Percentiles rank a stretch among this genome's conserved stretches.
These are phyloP conservation scores for Paramecium biaurelia DNA, from an alignment of 73 alveolate species.

Conservation along the genomic window DNA sequence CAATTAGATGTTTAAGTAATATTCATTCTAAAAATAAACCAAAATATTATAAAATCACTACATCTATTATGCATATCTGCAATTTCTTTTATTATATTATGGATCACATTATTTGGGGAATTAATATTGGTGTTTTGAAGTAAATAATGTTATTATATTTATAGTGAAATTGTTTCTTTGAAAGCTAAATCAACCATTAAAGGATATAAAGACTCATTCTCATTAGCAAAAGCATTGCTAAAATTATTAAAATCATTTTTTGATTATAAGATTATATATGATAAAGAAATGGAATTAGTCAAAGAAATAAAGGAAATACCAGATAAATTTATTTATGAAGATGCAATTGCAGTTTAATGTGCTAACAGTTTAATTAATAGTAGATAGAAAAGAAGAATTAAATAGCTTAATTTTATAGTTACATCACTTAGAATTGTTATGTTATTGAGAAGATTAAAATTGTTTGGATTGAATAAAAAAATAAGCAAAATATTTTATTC, in stretches of 20 bases:
- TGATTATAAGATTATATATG: slow-evolving; percentile 17
- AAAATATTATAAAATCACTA: slow-evolving; percentile 47
- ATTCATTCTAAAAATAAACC: slow-evolving; percentile 59
- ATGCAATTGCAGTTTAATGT: neutral
- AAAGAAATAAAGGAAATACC: neutral
- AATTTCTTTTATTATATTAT: slow-evolving; percentile 78
- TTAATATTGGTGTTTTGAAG: slow-evolving; percentile 61
- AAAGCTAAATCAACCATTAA: neutral
- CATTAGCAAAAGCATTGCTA: slow-evolving; percentile 7
- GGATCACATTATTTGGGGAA: slow-evolving; percentile 83
- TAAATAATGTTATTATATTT: neutral
- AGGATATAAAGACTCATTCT: slow-evolving; percentile 35
- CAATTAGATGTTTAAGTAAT: slow-evolving; percentile 54
- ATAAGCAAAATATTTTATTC: slow-evolving; percentile 27
- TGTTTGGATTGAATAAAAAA: neutral
- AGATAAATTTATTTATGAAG: neutral
- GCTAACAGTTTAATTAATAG: neutral
- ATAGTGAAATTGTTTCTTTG: slow-evolving; percentile 6
- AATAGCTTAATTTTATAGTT: neutral
- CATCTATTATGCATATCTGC: slow-evolving; percentile 66
- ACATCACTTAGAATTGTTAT: neutral
- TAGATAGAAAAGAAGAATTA: slow-evolving; percentile 27
- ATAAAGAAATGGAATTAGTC: neutral
- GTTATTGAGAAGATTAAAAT: slow-evolving; percentile 34
- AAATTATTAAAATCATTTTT: slow-evolving; percentile 17